A percentile compares a stretch with the other conserved stretches of the same genome.
Evolutionary conservation across 2,329 filamentous ascomycete genomes (phyloP).

Genomic region (Cladosporium sp.): DNA sequence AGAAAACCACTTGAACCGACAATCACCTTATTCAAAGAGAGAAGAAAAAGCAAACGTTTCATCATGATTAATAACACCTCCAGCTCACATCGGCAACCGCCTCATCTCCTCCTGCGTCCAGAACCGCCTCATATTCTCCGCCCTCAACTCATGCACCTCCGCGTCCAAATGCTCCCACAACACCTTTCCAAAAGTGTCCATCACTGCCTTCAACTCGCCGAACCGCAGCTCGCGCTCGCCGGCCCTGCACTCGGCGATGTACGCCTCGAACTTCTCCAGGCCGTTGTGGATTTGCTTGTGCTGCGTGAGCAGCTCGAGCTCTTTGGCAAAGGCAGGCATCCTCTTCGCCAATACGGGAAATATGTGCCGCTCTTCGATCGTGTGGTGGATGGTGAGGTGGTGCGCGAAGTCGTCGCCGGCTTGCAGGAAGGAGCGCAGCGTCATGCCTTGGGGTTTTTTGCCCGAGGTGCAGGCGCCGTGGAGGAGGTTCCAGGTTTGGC

Average conservation of each 20-base stretch:
- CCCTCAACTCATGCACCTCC: conserved; percentile 75
- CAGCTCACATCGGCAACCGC: conserved; percentile 64
- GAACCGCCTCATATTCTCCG: conserved; percentile 84
- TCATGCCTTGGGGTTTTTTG: conserved; percentile 64
- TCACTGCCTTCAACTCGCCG: conserved; percentile 64
- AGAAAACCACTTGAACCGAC: conserved; percentile 28
- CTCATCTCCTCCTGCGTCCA: conserved; percentile 77
- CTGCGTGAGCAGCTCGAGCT: conserved; percentile 70
- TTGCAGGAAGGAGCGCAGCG: conserved; percentile 68
- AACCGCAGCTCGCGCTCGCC: conserved; percentile 64
- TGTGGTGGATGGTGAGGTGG: conserved; percentile 75
- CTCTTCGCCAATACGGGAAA: conserved; percentile 75
- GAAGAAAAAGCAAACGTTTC: neutral
- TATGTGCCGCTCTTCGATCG: conserved; percentile 78
- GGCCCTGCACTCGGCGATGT: conserved; percentile 41
- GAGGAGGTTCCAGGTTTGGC: conserved; percentile 70
- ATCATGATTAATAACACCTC: neutral
- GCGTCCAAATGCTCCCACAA: conserved; percentile 82
- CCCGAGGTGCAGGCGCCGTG: conserved; percentile 64
- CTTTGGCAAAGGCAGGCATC: conserved; percentile 74
- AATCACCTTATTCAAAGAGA: no score
- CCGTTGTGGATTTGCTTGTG: conserved; percentile 76
- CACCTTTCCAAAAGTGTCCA: conserved; percentile 78
- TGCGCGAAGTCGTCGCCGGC: conserved; percentile 69
- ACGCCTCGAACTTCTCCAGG: conserved; percentile 39